Evolutionary conservation across 2,329 filamentous ascomycete genomes (phyloP).

Genomic region (Albophoma yamanashiensis): DNA sequence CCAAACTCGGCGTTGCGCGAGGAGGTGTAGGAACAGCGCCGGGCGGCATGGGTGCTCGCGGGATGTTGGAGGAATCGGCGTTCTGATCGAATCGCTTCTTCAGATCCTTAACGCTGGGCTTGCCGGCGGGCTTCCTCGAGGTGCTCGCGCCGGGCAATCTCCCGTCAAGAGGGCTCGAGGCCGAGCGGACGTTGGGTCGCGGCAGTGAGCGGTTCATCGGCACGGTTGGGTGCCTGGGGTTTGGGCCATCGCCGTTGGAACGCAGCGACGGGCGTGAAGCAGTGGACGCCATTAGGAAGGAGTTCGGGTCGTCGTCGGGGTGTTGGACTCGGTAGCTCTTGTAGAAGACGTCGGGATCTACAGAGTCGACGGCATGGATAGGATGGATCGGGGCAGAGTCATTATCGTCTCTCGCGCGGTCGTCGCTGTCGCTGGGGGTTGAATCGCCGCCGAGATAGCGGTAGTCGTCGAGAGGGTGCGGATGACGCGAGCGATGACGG

Average conservation of each 20-base stretch:
- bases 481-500: conserved; percentile 13
- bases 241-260: conserved; percentile 39
- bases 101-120: conserved; percentile 71
- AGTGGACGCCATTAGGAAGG: conserved; percentile 24
- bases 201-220: conserved; percentile 27
- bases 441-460: conserved; percentile 5
- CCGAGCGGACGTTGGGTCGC: conserved; percentile 38
- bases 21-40: conserved; percentile 14
- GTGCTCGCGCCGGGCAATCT: conserved; percentile 17
- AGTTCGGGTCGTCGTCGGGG: conserved; percentile 22
- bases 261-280: conserved; percentile 31
- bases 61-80: conserved; percentile 22
- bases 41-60: conserved; percentile 24
- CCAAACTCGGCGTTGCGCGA: conserved; percentile 19
- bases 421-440: background rate
- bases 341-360: conserved; percentile 47
- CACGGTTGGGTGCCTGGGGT: conserved; percentile 34
- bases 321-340: conserved; percentile 33
- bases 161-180: conserved; percentile 44
- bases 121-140: conserved; percentile 23
- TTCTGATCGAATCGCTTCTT: conserved; percentile 69
- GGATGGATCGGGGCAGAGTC: conserved; percentile 9
- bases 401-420: conserved; percentile 1
- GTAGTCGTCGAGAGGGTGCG: conserved; percentile 14
- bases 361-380: conserved; percentile 27